Base-by-base conservation (phyloP, 345 rosid genomes). In the Kernera saxatilis region DNA sequence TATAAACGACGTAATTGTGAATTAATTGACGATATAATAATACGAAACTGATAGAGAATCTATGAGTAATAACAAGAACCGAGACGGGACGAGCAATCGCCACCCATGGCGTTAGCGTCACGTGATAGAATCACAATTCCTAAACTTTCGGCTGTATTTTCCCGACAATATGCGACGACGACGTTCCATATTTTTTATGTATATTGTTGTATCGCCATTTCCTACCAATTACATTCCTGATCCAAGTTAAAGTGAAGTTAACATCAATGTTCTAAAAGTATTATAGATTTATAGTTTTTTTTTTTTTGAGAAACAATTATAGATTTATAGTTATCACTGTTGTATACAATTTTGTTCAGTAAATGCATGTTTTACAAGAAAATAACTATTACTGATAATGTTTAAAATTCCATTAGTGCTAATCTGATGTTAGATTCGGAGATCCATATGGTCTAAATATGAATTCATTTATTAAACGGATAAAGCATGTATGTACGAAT, bases 61-160 rank as follows among this genome's bases (percentile, higher is more conserved):
- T 51, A 49, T 44, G 18, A 59, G 21, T 19, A 49, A 49, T 17
- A 59, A 12, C 17, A 41, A 14, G 6, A 22, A 19, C 33, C 6
- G 23, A 49, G 41, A 36, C 41, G 17, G 41, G 43, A 58, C 40
- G 60, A 71, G 32, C 45, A 8, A 29, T 14, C 61, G 56, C 64
- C 76, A 43, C 29, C 23, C 25, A 51, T 33, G 70, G 76, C 76
- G 69, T 62, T 41, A 40, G 62, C 57, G 63, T 72, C 76, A 72
- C 76, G 76, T 72, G 70, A 72, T 62, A 12, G 8, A 40, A 51
- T 72, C 58, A 57, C 60, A 29, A 51, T 46, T 60, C 23, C 9
- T 35, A 35, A 11, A 33, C 29, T 46, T 35, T 50, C 56, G 2
- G 35, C 8, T 30, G 44, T 33, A 43, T 33, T 45, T 15, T 18